A percentile compares a stretch with the other conserved stretches of the same genome.
These are phyloP conservation scores for Gaeumannomyces sp. DNA, from an alignment of 2,329 filamentous ascomycete species.

Conservation along the genomic window DNA sequence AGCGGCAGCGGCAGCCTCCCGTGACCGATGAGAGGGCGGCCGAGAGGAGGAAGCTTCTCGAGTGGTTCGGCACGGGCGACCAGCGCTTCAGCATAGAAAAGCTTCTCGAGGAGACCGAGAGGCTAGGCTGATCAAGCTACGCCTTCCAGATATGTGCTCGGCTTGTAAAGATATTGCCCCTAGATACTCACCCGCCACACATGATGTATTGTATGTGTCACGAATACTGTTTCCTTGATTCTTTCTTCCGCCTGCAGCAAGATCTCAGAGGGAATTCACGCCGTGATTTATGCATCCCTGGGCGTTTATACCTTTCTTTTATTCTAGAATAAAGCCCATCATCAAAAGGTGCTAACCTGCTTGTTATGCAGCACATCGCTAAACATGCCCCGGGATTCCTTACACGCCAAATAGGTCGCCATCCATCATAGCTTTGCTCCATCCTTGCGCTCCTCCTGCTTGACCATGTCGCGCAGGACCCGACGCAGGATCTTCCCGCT, in stretches of 20 bases:
- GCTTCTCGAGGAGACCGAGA: constrained; percentile 84
- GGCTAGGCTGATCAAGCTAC: constrained; percentile 47
- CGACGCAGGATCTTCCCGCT: constrained; percentile 43
- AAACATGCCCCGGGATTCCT: neutral
- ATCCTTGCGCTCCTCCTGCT: constrained; percentile 30
- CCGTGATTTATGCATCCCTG: too few relatives aligned
- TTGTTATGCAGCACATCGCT: too few relatives aligned
- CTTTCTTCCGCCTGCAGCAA: neutral
- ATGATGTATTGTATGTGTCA: neutral
- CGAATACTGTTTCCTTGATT: neutral
- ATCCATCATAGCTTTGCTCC: constrained; percentile 32
- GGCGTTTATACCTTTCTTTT: too few relatives aligned
- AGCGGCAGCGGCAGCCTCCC: constrained; percentile 14
- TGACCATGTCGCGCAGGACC: constrained; percentile 34
- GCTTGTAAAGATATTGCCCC: neutral
- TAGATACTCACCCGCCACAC: neutral
- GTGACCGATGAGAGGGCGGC: constrained; percentile 43
- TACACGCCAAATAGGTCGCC: too few relatives aligned
- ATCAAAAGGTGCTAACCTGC: too few relatives aligned
- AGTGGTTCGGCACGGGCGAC: constrained; percentile 78
- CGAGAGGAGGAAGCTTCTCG: constrained; percentile 64
- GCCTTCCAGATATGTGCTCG: neutral
- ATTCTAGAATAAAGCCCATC: too few relatives aligned
- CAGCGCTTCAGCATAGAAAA: constrained; percentile 73
- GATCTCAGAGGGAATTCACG: neutral